Percentiles rank a stretch among this genome's conserved stretches.
Conservation (phyloP, 768 basidiomycete species). For the Lactarius akahatsu region DNA sequence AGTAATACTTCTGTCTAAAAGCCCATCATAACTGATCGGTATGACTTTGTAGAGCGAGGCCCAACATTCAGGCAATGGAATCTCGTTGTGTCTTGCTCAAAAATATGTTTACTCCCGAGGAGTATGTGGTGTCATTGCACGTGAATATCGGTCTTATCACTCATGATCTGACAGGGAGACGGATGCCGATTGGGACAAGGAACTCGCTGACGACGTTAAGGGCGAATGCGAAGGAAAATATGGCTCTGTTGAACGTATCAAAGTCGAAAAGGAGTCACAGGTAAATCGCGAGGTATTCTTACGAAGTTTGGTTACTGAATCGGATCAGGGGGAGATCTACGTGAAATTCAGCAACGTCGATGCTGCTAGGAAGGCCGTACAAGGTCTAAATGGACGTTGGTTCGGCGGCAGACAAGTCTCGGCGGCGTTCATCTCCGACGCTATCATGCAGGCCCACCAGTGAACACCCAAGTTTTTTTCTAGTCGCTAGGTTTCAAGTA, state of each 20-base stretch:
- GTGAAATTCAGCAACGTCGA: slow-evolving; percentile 84
- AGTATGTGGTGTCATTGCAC: slow-evolving; percentile 51
- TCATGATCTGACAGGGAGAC: slow-evolving; percentile 65
- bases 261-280: slow-evolving; percentile 91
- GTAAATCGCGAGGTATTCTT: slow-evolving; percentile 46
- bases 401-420: slow-evolving; percentile 91
- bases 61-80: slow-evolving; percentile 80
- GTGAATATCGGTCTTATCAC: not conserved
- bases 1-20: slow-evolving; percentile 31
- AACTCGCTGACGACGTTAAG: slow-evolving; percentile 95
- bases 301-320: not conserved
- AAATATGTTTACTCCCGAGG: slow-evolving; percentile 98
- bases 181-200: slow-evolving; percentile 94
- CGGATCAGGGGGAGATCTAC: slow-evolving; percentile 88
- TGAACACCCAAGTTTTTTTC: slow-evolving; percentile 37
- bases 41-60: slow-evolving; percentile 53
- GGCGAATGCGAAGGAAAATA: slow-evolving; percentile 91
- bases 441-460: slow-evolving; percentile 90
- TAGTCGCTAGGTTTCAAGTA: slow-evolving; percentile 26
- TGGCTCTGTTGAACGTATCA: slow-evolving; percentile 82
- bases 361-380: slow-evolving; percentile 76
- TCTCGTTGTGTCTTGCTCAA: slow-evolving; percentile 87
- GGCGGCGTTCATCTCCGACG: slow-evolving; percentile 87
- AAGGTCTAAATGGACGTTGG: slow-evolving; percentile 94
- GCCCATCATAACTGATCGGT: slow-evolving; percentile 23